Evolutionary conservation across 768 basidiomycete genomes (phyloP).

Genomic region (Rhizopogon roseolus): DNA sequence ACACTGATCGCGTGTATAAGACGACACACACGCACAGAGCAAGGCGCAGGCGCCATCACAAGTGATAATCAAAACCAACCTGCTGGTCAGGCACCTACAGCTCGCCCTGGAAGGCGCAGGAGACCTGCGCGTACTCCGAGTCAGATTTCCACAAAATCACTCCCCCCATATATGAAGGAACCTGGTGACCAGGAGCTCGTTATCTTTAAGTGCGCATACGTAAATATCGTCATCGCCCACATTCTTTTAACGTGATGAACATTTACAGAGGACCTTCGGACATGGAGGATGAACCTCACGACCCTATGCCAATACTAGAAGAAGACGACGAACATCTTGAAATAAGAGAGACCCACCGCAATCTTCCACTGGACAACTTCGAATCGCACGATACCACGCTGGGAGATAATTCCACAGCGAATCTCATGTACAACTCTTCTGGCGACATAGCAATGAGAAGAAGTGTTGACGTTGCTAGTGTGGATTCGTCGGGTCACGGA

Average conservation of each 20-base stretch:
- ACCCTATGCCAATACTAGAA: slow-evolving; percentile 11
- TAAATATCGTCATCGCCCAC: not conserved
- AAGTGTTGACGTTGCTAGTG: slow-evolving; percentile 14
- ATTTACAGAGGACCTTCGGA: slow-evolving; percentile 22
- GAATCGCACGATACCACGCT: slow-evolving; percentile 20
- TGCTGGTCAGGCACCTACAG: slow-evolving; percentile 10
- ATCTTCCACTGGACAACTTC: slow-evolving; percentile 15
- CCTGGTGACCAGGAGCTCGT: slow-evolving; percentile 82
- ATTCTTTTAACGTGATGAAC: not conserved
- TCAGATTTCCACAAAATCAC: slow-evolving; percentile 71
- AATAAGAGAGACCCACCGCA: slow-evolving; percentile 7
- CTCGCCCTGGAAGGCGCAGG: slow-evolving; percentile 24
- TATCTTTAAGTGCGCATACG: slow-evolving; percentile 41
- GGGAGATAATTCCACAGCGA: slow-evolving; percentile 15
- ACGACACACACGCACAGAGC: slow-evolving; percentile 8
- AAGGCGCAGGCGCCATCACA: not conserved
- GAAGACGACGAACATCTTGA: slow-evolving; percentile 19
- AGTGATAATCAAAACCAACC: not conserved
- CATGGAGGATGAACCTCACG: slow-evolving; percentile 15
- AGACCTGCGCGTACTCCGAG: slow-evolving; percentile 63
- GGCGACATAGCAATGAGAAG: slow-evolving; percentile 3
- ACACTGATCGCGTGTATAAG: slow-evolving; percentile 18
- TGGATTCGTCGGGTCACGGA: slow-evolving; percentile 12
- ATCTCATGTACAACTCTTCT: slow-evolving; percentile 13
- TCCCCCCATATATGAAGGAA: slow-evolving; percentile 81